Base-by-base conservation (phyloP, 1,139 yeast genomes). In the Kodamaea plutei region DNA sequence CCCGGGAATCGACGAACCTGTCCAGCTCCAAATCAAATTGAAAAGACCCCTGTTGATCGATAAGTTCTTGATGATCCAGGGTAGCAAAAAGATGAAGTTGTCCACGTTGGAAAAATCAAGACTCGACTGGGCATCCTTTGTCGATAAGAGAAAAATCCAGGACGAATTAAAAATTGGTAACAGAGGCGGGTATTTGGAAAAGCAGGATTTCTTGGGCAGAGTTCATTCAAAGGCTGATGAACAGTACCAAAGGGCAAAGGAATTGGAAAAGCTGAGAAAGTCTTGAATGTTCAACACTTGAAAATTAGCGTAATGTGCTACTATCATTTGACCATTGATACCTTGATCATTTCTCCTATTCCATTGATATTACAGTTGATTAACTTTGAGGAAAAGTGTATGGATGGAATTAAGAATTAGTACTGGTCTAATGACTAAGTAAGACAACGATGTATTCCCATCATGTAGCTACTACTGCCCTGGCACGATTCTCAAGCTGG, bases 101-200 rank as follows among this genome's bases (percentile, higher is more conserved):
- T 84, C 95, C 12, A 93, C 98, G 0, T 64, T 91, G 40, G 97
- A 93, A 54, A 91, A 91, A 55, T 84, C 95, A 2, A 69, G 95
- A 39, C 68, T 91, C 36, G 98, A 91, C 56, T 91, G 98, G 96
- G 94, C 95, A 1, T 78, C 87, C 38, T 89, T 84, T 60, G 96
- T 93, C 13, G 97, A 91, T 56, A 70, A 81, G 45, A 79, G 81
- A 41, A 88, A 89, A 37, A 79, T 93, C 35, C 71, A 75, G 33
- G 96, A 87, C 43, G 98, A 91, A 42, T 70, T 91, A 52, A 72
- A 71, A 34, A 70, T 76, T 35, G 84, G 82, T 50, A 89, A 88
- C 54, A 78, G 75, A 55, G 84, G 74, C 31, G 98, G 98, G 9
- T 91, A 80, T 58, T 64, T 93, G 51, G 95, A 87, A 43, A 87